phyloP scores from a whole-genome alignment of 306 rosid species.

The Ziziphus jujuba region DNA sequence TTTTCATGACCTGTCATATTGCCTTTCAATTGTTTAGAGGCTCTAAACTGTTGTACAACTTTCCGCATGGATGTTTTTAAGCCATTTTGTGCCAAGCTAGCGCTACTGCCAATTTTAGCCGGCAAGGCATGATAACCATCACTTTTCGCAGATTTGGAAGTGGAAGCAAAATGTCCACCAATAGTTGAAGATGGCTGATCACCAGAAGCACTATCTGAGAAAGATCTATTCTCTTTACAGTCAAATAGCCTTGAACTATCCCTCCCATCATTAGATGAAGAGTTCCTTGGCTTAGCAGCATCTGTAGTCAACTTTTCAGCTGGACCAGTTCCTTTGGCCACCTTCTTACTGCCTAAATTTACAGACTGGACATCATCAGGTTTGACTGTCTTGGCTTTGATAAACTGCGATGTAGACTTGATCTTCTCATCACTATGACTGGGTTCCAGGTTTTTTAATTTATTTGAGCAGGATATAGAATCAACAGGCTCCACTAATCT shows the following conservation, averaged over 20 bases:
- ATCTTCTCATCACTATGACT: constrained; percentile 32
- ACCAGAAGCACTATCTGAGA: constrained; percentile 34
- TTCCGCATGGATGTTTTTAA: constrained; percentile 63
- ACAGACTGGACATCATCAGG: constrained; percentile 35
- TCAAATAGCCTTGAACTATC: constrained; percentile 31
- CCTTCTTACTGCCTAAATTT: constrained; percentile 40
- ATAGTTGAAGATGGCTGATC: constrained; percentile 36
- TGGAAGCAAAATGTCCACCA: constrained; percentile 40
- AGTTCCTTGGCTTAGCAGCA: constrained; percentile 34
- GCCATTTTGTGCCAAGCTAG: constrained; percentile 55
- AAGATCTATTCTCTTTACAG: constrained; percentile 37
- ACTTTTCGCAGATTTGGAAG: constrained; percentile 38
- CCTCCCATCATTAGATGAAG: constrained; percentile 39
- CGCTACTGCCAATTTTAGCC: constrained; percentile 37
- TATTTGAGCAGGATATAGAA: constrained; percentile 36
- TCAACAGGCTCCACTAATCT: constrained; percentile 31
- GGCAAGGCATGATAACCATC: constrained; percentile 50
- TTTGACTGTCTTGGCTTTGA: constrained; percentile 38
- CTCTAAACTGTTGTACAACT: constrained; percentile 72
- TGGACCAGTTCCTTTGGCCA: constrained; percentile 33
- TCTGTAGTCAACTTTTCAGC: constrained; percentile 45
- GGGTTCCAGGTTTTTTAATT: constrained; percentile 40
- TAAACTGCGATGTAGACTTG: constrained; percentile 33
- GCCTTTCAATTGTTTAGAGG: constrained; percentile 54
- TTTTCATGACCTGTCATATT: constrained; percentile 34